Evolutionary conservation across 1,284 basidiomycete species (phyloP), one percentile per base, ranked within the genome.

Genomic region (Xerocomus nothofagi): DNA sequence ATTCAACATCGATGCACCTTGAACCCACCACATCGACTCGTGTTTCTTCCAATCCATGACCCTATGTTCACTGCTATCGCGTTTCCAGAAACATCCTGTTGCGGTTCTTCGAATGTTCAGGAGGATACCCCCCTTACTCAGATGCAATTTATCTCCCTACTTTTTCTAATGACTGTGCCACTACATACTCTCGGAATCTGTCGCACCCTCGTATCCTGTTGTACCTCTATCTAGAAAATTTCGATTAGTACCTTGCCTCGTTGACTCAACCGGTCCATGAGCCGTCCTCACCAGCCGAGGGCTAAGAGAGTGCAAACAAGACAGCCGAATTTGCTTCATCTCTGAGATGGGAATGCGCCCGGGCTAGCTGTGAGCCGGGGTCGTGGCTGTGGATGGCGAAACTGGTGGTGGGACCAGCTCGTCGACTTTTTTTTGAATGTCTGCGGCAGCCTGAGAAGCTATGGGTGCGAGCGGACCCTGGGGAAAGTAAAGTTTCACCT

Each of bases 381-480:
- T 66, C 31, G 57, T 50, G 49, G 61, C 56, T 17, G 54, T 45
- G 15, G 67, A 64, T 21, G 44, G 39, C 20, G 67, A 60, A 60
- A 30, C 24, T 10, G 74, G 61, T 46, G 80, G 67, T 51, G 77
- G 72, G 20, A 86, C 77, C 45, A 90, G 73, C 44, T 86, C 82
- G 56, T 83, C 79, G 2, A 90, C 84, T 62, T 84, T 86, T 72
- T 82, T 87, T 62, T 87, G 82, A 38, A 80, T 80, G 23, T 88
- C 87, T 34, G 77, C 70, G 5, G 86, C 85, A 38, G 79, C 77
- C 86, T 88, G 58, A 38, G 44, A 46, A 52, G 48, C 32, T 24
- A 51, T 61, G 46, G 53, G 49, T 53, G 41, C 50, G 36, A 50
- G 56, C 21, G 41, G 47, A 51, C 39, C 50, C 31, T 14, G 36